A percentile compares a stretch with the other conserved stretches of the same genome.
Conservation (phyloP, 805 yeast species). For the Spencermartinsiella europaea region DNA sequence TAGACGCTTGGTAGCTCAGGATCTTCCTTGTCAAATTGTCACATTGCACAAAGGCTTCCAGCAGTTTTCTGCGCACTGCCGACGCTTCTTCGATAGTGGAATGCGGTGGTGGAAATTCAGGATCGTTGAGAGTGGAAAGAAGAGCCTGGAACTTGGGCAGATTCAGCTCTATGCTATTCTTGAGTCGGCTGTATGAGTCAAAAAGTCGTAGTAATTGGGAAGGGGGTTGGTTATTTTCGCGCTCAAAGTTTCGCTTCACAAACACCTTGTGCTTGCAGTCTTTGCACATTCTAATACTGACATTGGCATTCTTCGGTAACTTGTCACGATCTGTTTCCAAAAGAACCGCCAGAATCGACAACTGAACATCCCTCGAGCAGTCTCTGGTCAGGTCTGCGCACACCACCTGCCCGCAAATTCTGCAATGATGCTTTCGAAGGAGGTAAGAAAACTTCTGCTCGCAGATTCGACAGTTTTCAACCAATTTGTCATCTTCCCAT, state of each 20-base stretch:
- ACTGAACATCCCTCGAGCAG: conserved; percentile 72
- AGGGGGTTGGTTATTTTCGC: conserved; percentile 35
- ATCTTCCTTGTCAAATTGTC: conserved; percentile 47
- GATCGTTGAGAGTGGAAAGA: conserved; percentile 33
- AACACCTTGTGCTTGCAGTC: conserved; percentile 63
- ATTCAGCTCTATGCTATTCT: conserved; percentile 35
- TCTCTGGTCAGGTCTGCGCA: conserved; percentile 60
- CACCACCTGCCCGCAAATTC: conserved; percentile 78
- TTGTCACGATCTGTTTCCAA: conserved; percentile 19
- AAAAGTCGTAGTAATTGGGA: conserved; percentile 39
- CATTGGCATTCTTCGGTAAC: conserved; percentile 14
- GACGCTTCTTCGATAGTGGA: conserved; percentile 36
- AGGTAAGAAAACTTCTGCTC: conserved; percentile 49
- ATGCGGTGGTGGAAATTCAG: conserved; percentile 28
- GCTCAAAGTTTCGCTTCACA: conserved; percentile 45
- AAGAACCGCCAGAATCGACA: conserved; percentile 32
- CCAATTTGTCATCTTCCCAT: conserved; percentile 59
- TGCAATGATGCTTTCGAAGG: conserved; percentile 80
- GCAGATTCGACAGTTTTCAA: conserved; percentile 61
- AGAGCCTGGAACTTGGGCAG: conserved; percentile 43
- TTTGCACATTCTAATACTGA: conserved; percentile 55
- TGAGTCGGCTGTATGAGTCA: conserved; percentile 37
- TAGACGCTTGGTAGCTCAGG: conserved; percentile 31
- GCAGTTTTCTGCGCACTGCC: conserved; percentile 39
- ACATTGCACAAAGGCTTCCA: conserved; percentile 46